Evolutionary conservation across 495 filamentous ascomycete species (phyloP).

Genomic region (Penicillium turbatum): DNA sequence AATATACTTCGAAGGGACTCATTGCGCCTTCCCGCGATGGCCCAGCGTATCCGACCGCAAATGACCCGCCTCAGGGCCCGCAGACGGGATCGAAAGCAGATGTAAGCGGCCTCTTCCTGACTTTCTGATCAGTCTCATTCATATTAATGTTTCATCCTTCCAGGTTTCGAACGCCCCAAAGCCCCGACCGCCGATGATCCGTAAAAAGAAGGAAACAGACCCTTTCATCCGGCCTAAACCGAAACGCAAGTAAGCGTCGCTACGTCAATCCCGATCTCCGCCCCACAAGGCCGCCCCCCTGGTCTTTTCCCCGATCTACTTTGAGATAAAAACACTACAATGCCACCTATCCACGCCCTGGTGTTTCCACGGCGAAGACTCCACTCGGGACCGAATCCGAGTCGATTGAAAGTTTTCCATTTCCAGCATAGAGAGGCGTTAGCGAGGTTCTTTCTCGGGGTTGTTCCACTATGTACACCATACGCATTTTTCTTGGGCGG

Average conservation of each 20-base stretch:
- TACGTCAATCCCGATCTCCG: neutral
- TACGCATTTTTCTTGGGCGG: neutral
- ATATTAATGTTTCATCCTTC: neutral
- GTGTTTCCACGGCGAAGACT: neutral
- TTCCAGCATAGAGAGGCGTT: slow-evolving; percentile 17
- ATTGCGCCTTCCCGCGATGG: slow-evolving; percentile 40
- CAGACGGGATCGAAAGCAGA: slow-evolving; percentile 11
- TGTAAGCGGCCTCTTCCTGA: slow-evolving; percentile 20
- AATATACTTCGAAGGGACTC: slow-evolving; percentile 24
- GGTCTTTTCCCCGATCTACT: neutral
- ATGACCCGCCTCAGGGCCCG: slow-evolving; percentile 11
- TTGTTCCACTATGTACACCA: neutral
- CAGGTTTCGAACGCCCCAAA: slow-evolving; percentile 15
- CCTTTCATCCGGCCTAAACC: slow-evolving; percentile 52
- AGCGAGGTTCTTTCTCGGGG: neutral
- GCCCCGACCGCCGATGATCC: slow-evolving; percentile 35
- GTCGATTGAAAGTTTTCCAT: slow-evolving; percentile 1
- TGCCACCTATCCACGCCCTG: neutral
- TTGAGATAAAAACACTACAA: neutral
- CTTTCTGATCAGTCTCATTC: slow-evolving; percentile 12
- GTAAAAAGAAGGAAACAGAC: slow-evolving; percentile 47
- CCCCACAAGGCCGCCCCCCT: neutral
- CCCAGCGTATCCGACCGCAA: slow-evolving; percentile 26
- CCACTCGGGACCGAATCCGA: slow-evolving; percentile 8
- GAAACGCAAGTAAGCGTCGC: slow-evolving; percentile 23